Base-by-base conservation (phyloP, 805 yeast genomes). In the Ascoidea asiatica region DNA sequence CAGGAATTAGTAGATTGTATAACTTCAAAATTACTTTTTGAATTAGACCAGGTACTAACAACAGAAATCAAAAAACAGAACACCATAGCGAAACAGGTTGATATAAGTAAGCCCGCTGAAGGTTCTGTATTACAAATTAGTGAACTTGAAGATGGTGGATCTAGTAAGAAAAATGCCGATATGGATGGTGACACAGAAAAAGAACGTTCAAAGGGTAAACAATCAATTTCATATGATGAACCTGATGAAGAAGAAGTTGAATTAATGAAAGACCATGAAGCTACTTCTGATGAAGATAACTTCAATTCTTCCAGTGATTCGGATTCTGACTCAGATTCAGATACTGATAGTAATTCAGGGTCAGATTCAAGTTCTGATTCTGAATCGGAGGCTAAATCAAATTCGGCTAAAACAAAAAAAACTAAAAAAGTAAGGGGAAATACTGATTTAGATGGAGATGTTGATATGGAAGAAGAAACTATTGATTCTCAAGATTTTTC, bases 211-310 rank as follows among this genome's bases (percentile, higher is more conserved):
- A 81, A 80, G 52, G 69, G 79, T 37, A 86, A 87, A 54, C 95
- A 89, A 65, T 79, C 95, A 17, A 90, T 84, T 37, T 87, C 96
- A 1, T 87, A 87, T 54, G 97, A 89, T 51, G 95, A 78, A 15
- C 95, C 96, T 33, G 97, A 89, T 64, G 97, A 89, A 50, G 97
- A 87, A 23, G 97, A 89, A 58, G 68, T 85, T 48, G 97, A 87
- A 60, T 84, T 85, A 43, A 84, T 86, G 89, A 79, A 79, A 63
- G 73, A 73, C 56, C 95, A 84, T 43, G 90, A 56, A 36, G 44
- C 56, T 46, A 52, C 56, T 15, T 48, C 50, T 21, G 59, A 49
- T 33, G 58, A 55, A 19, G 59, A 58, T 5, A 63, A 55, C 20
- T 53, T 58, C 36, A 67, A 60, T 29, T 54, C 62, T 8, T 53